Base-by-base conservation (phyloP, 768 basidiomycete genomes). In the Rubroboletus satanas region DNA sequence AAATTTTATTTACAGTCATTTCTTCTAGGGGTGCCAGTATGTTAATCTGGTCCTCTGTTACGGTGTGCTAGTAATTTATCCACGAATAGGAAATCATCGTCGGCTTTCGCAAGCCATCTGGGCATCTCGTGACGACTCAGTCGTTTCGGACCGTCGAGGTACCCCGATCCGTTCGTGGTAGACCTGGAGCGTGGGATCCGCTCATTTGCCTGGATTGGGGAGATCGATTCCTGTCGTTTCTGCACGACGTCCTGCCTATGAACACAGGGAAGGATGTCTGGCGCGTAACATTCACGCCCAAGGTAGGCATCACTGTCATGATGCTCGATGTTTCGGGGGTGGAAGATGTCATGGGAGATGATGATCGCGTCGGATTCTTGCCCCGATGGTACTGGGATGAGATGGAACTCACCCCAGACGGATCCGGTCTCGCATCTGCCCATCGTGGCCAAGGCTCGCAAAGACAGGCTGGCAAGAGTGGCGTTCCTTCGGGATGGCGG, bases 1-100 rank as follows among this genome's bases (percentile, higher is more conserved):
- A 93, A 91, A 65, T 92, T 92, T 71, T 94, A 93, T 75, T 83
- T 93, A 56, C 93, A 95, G 65, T 93, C 91, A 1, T 94, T 92
- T 70, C 79, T 95, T 28, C 81, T 95, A 51, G 93, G 93, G 46
- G 91, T 95, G n/a, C 93, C 92, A 21, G 88, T 88, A 67, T 62
- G 85, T 69, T 33, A 11, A 49, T 48, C 45, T 23, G 17, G 33
- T 42, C 15, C 36, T 48, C 7, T 45, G 41, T 35, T 7, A 38
- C 29, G n/a, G 17, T 39, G 6, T 21, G 42, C 47, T 59, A 35
- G 54, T 53, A 11, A 48, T 29, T 51, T 33, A 42, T 49, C 39
- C 55, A 50, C 10, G 26, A 26, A 56, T 59, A 91, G 90, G 87
- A 90, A 69, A 85, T 95, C 48, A 70, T 93, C 10, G 91, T 95